A percentile compares a stretch with the other conserved stretches of the same genome.
Evolutionary conservation across 768 basidiomycete genomes (phyloP).

Genomic region (Termitomyces sp.): DNA sequence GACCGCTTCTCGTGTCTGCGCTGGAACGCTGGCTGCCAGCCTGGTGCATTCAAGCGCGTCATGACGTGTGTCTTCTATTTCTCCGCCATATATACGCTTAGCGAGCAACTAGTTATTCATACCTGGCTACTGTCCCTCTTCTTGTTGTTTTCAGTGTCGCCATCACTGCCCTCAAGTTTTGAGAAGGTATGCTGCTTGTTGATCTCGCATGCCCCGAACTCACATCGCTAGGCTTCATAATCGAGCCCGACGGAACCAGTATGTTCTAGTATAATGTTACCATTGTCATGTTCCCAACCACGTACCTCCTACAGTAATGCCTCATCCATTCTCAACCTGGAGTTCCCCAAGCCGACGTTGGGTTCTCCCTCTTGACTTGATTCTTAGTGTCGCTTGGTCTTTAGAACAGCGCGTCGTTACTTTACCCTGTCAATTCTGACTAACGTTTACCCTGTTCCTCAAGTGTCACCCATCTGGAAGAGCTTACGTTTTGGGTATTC

Average conservation of each 20-base stretch:
- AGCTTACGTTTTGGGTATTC: slow-evolving; percentile 81
- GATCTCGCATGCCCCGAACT: neutral
- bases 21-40: slow-evolving; percentile 73
- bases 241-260: slow-evolving; percentile 29
- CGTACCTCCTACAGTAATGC: slow-evolving; percentile 38
- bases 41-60: slow-evolving; percentile 81
- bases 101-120: slow-evolving; percentile 58
- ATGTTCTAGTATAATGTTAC: slow-evolving; percentile 5
- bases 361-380: slow-evolving; percentile 66
- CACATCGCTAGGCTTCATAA: slow-evolving; percentile 31
- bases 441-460: slow-evolving; percentile 2
- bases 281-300: neutral
- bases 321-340: slow-evolving; percentile 55
- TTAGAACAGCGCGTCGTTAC: slow-evolving; percentile 72
- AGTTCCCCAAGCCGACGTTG: slow-evolving; percentile 34
- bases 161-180: slow-evolving; percentile 63
- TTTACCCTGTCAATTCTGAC: neutral
- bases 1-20: slow-evolving; percentile 70
- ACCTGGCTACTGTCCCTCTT: slow-evolving; percentile 63
- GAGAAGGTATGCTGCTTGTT: slow-evolving; percentile 47
- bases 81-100: neutral
- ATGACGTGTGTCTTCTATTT: slow-evolving; percentile 64
- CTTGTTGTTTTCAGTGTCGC: slow-evolving; percentile 59
- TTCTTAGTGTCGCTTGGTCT: slow-evolving; percentile 70
- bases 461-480: slow-evolving; percentile 81